Conservation (phyloP, 129 eudicot species). For the Centrapalus pauciflorus region DNA sequence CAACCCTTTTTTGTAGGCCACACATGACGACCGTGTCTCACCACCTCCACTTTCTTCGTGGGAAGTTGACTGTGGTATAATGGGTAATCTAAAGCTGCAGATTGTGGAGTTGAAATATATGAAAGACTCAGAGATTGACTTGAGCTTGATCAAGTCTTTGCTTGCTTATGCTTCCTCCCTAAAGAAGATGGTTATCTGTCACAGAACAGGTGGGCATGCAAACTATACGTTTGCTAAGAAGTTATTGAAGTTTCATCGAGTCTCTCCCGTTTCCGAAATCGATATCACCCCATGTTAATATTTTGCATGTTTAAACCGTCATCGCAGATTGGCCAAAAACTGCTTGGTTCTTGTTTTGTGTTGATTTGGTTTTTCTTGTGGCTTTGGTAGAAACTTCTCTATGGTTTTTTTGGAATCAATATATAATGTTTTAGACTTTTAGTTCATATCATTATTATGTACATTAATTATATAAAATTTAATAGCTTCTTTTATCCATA, state of each 20-base stretch:
- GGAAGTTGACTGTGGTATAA: not conserved
- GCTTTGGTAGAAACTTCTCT: too few species aligned
- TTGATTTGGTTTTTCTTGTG: not conserved
- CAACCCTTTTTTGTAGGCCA: not conserved
- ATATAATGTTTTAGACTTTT: too few species aligned
- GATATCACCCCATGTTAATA: not conserved
- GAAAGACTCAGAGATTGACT: not conserved
- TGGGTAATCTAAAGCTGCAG: not conserved
- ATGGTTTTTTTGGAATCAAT: too few species aligned
- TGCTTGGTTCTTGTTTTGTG: not conserved
- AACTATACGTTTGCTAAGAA: not conserved
- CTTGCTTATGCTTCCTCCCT: constrained; percentile 5
- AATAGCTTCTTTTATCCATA: too few species aligned
- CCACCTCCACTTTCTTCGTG: not conserved
- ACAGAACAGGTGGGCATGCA: not conserved
- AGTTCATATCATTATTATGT: too few species aligned
- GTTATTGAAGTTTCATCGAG: not conserved
- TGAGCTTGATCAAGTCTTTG: constrained; percentile 7
- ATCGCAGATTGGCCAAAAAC: not conserved
- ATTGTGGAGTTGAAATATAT: not conserved
- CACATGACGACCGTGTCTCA: too few species aligned
- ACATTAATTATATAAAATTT: too few species aligned
- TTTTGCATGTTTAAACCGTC: too few species aligned
- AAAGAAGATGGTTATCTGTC: not conserved
- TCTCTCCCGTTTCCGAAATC: not conserved